Evolutionary conservation across 75 land plant genomes (phyloP), one percentile per base, ranked within the genome.

Genomic region (Pinus albicaulis): DNA sequence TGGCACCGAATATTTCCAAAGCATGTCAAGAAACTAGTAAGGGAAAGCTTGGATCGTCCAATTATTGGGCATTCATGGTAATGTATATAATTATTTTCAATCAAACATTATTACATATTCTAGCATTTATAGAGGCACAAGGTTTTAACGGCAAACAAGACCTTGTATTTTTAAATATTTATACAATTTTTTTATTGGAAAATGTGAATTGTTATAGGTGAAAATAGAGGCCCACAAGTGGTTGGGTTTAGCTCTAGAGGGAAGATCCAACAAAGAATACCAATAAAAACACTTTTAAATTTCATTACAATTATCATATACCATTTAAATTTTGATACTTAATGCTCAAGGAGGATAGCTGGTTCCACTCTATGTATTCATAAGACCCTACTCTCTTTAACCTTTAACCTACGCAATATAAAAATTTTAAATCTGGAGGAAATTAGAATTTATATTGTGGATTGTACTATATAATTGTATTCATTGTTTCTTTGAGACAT

Each of bases 1-100:
- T 25, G 36, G 36, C 31, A 6, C 17, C 17, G 16, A 63, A 12
- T 17, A 28, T 10, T 1, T 12, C 53, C 53, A 48, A 48, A 48
- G 53, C 68, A 16, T 38, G 41, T 16, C 38, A 64, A 64, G 5
- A 7, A 16, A 20, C 17, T 64, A 16, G 38, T 7, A 64, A 64
- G 68, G 23, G 17, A 13, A 68, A 66, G 22, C 16, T n/a, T 10
- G 69, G 5, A 65, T 65, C 69, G 41, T 44, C 70, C 44, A 48
- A 68, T 17, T 41, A 0, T 0, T 68, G 71, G 71, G 70, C 70
- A 20, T 66, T 66, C 70, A 19, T 66, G 70, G 70, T 66, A 19
- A 66, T 38, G 19, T 20, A 34, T 36, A 38, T 38, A 16, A 7
- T 44, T 44, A 44, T 44, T 7, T 44, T 44, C 7, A 7, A 44